Conservation (phyloP, 2,329 filamentous ascomycete genomes). For the Chaetomium olivaceum region DNA sequence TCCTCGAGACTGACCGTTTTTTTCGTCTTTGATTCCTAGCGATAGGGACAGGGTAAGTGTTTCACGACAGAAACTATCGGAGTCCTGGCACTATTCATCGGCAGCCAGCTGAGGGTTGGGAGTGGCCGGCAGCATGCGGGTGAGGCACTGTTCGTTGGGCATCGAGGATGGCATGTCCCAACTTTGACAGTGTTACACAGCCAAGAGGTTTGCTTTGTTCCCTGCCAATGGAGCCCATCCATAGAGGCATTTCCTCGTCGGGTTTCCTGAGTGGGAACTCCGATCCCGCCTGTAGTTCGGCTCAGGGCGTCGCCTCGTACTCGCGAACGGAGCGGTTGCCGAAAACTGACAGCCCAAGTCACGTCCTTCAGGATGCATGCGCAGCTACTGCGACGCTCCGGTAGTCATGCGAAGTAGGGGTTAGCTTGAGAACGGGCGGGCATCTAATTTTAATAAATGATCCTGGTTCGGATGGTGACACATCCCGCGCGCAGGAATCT, state of each 20-base stretch:
- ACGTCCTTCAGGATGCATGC: too few species aligned
- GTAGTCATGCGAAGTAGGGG: neutral
- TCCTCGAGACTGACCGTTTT: too few species aligned
- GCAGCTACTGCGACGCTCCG: neutral
- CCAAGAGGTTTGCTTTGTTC: neutral
- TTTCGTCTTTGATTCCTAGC: too few species aligned
- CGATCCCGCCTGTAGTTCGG: neutral
- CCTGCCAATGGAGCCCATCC: neutral
- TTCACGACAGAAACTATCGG: neutral
- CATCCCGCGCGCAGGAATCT: constrained; percentile 7
- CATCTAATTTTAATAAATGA: neutral
- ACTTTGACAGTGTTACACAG: constrained; percentile 1
- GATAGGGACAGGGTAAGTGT: neutral
- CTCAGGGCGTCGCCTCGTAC: too few species aligned
- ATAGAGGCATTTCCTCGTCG: neutral
- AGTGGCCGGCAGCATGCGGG: neutral
- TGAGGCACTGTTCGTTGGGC: constrained; percentile 6
- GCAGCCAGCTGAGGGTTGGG: neutral
- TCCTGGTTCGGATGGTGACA: neutral
- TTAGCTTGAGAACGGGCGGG: neutral
- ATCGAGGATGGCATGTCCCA: neutral
- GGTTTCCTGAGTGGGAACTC: neutral
- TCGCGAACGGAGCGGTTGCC: neutral
- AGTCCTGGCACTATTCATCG: neutral
- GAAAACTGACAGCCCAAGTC: neutral